phyloP scores from a whole-genome alignment of 257 asterid species.

The Agastache rugosa region DNA sequence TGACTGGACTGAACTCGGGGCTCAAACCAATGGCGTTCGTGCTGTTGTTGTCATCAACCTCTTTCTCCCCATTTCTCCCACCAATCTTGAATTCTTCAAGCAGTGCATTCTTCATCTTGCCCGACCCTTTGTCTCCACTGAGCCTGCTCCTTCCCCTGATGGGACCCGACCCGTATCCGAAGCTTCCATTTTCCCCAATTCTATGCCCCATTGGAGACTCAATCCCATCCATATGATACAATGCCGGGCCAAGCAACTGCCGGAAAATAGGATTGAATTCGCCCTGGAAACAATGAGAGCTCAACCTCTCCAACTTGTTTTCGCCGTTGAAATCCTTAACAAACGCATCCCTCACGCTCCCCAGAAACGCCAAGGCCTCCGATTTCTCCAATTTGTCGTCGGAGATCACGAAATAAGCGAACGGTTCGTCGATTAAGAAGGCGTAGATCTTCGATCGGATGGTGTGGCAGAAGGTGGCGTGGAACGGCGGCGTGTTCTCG shows the following conservation, averaged over 20 bases:
- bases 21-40: constrained; percentile 42
- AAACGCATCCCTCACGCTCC: constrained; percentile 62
- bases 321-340: constrained; percentile 38
- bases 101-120: constrained; percentile 54
- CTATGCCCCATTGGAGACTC: constrained; percentile 51
- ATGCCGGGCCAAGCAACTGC: constrained; percentile 53
- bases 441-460: constrained; percentile 65
- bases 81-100: constrained; percentile 42
- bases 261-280: constrained; percentile 85
- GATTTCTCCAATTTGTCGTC: constrained; percentile 63
- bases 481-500: constrained; percentile 66
- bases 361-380: constrained; percentile 62
- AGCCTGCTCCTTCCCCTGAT: constrained; percentile 41
- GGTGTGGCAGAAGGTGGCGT: constrained; percentile 77
- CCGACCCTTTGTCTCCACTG: constrained; percentile 39
- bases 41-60: constrained; percentile 39
- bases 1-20: constrained; percentile 43
- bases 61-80: constrained; percentile 40
- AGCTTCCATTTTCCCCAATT: constrained; percentile 41
- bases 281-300: constrained; percentile 81
- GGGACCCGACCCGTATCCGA: constrained; percentile 37
- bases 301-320: constrained; percentile 47
- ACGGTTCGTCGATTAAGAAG: constrained; percentile 62
- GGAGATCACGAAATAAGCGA: constrained; percentile 68
- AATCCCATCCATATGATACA: constrained; percentile 45